A percentile compares a stretch with the other conserved stretches of the same genome.
These are phyloP conservation scores for Aspergillus wentii DNA, from an alignment of 495 filamentous ascomycete genomes.

Conservation along the genomic window DNA sequence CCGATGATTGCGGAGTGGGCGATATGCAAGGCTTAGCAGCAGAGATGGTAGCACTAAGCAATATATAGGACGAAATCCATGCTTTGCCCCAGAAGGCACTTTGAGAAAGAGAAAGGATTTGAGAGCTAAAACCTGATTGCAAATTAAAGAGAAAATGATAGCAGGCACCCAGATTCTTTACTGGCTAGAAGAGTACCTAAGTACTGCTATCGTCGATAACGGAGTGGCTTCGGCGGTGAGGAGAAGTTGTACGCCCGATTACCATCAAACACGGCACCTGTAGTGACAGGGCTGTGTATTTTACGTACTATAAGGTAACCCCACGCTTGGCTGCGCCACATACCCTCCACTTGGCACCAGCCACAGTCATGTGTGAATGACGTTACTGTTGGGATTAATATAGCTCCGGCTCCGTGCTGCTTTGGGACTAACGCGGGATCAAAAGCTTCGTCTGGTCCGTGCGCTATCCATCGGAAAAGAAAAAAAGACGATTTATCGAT, in stretches of 20 bases:
- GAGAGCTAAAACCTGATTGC: too few relatives aligned
- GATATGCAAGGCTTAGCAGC: too few relatives aligned
- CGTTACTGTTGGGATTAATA: constrained; percentile 3
- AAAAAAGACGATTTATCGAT: constrained; percentile 11
- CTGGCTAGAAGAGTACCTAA: not conserved
- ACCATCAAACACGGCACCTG: too few relatives aligned
- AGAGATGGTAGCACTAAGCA: too few relatives aligned
- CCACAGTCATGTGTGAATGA: constrained; percentile 1
- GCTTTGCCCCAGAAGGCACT: too few relatives aligned
- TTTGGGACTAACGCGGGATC: constrained; percentile 2
- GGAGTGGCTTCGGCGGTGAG: not conserved
- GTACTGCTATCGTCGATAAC: not conserved
- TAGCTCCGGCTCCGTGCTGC: not conserved
- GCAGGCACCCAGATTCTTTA: constrained; percentile 11
- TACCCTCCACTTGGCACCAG: not conserved
- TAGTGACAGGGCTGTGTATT: constrained; percentile 7
- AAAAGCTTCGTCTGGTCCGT: constrained; percentile 10
- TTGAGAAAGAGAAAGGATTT: too few relatives aligned
- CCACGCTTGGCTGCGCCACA: not conserved
- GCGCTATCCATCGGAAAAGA: constrained; percentile 22
- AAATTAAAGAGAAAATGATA: constrained; percentile 7
- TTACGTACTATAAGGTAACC: constrained; percentile 2
- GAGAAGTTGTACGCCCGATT: not conserved
- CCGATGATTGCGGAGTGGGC: too few relatives aligned
- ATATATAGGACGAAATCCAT: too few relatives aligned